A percentile compares a stretch with the other conserved stretches of the same genome.
Conservation (phyloP, 345 rosid species). For the Litchi chinensis region DNA sequence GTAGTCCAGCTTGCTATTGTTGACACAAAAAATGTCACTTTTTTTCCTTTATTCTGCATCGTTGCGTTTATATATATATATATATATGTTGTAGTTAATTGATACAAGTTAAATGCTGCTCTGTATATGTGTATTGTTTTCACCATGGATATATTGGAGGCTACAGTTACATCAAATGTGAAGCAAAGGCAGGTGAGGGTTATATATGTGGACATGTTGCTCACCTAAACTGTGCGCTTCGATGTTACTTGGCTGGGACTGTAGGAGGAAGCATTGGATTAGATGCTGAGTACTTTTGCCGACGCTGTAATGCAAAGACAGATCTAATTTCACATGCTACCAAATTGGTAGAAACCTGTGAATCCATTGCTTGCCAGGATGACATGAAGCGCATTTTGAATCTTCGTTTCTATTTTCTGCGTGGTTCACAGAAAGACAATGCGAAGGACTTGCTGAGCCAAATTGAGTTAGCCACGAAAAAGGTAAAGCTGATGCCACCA, state of each 20-base stretch:
- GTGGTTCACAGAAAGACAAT: constrained; percentile 51
- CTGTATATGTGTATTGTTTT: background rate
- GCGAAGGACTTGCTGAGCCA: constrained; percentile 53
- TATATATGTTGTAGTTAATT: background rate
- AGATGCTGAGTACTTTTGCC: constrained; percentile 84
- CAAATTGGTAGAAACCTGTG: constrained; percentile 53
- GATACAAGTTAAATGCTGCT: background rate
- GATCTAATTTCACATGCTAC: constrained; percentile 67
- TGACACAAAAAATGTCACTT: background rate
- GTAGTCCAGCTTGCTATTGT: background rate
- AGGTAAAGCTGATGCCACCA: constrained; percentile 46
- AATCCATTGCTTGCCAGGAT: constrained; percentile 48
- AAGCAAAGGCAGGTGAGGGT: constrained; percentile 53
- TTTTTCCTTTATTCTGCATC: background rate
- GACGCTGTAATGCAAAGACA: constrained; percentile 73
- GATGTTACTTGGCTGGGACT: constrained; percentile 82
- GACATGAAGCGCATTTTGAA: constrained; percentile 61
- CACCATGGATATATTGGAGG: constrained; percentile 37
- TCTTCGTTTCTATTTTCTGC: constrained; percentile 59
- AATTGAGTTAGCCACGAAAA: constrained; percentile 50
- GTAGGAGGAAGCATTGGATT: constrained; percentile 80
- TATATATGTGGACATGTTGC: constrained; percentile 78
- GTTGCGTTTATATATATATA: background rate
- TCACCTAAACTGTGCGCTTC: constrained; percentile 81
- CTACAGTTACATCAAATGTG: constrained; percentile 73